Percentiles rank a stretch among this genome's conserved stretches.
Evolutionary conservation across 805 yeast genomes (phyloP).

Genomic region (Ogataea sp.): DNA sequence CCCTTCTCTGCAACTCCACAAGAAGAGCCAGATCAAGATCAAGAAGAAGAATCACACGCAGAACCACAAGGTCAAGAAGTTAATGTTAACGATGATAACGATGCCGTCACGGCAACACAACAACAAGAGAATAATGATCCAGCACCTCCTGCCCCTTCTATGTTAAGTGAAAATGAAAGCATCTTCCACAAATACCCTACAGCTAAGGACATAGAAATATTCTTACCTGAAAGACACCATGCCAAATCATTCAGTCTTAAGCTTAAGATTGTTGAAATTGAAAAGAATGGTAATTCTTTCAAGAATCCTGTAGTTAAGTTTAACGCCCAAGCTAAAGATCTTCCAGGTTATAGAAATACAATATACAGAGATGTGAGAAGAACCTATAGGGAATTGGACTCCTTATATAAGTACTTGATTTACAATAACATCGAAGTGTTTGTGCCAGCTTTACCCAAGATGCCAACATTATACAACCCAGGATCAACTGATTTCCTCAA

Average conservation of each 20-base stretch:
- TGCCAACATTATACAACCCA: slow-evolving; percentile 72
- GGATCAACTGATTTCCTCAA: slow-evolving; percentile 74
- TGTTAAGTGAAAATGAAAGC: slow-evolving; percentile 11
- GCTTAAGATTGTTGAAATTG: slow-evolving; percentile 60
- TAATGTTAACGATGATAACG: too few species aligned
- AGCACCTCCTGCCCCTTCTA: neutral
- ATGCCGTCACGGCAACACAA: too few species aligned
- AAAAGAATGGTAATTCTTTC: slow-evolving; percentile 46
- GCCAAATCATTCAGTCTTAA: slow-evolving; percentile 31
- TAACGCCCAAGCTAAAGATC: slow-evolving; percentile 46
- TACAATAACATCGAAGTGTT: slow-evolving; percentile 86
- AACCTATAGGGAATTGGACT: slow-evolving; percentile 68
- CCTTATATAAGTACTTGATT: slow-evolving; percentile 68
- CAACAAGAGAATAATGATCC: slow-evolving; percentile 2
- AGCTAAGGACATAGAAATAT: slow-evolving; percentile 33
- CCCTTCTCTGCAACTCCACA: slow-evolving; percentile 1
- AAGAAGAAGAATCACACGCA: neutral
- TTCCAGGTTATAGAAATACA: slow-evolving; percentile 70
- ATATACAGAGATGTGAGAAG: slow-evolving; percentile 69
- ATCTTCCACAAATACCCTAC: slow-evolving; percentile 22
- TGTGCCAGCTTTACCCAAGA: slow-evolving; percentile 78
- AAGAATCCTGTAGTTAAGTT: slow-evolving; percentile 78
- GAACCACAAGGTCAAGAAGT: neutral
- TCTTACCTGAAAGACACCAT: slow-evolving; percentile 44
- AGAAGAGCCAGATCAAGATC: slow-evolving; percentile 5